phyloP scores from a whole-genome alignment of 352 stramenopile species.

The Globisporangium sylvaticum region DNA sequence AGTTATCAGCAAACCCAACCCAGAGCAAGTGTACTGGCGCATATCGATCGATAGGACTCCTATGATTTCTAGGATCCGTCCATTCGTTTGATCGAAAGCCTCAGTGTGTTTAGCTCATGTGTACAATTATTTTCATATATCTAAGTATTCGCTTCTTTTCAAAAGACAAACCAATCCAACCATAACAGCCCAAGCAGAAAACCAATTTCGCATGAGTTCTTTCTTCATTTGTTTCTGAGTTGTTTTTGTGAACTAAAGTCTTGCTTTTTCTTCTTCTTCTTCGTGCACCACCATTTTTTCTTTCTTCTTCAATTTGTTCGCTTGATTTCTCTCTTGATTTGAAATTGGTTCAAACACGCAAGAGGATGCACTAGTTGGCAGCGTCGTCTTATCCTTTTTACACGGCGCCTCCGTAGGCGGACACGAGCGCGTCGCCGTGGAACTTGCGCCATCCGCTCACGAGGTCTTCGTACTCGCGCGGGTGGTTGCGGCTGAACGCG shows the following conservation, averaged over 20 bases:
- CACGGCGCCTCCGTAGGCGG: conserved; percentile 63
- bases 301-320: background rate
- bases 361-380: too few species aligned
- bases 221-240: background rate
- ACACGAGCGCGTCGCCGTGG: conserved; percentile 65
- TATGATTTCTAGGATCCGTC: background rate
- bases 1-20: background rate
- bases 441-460: conserved; percentile 80
- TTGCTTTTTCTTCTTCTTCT: background rate
- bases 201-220: conserved; percentile 5
- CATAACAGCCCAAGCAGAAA: background rate
- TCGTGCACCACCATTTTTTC: background rate
- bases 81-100: background rate
- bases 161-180: background rate
- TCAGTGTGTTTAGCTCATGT: background rate
- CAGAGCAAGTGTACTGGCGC: background rate
- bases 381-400: too few species aligned
- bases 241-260: background rate
- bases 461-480: conserved; percentile 73
- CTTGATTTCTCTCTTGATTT: background rate
- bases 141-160: background rate
- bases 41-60: background rate
- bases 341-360: conserved; percentile 2
- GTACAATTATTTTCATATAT: conserved; percentile 6
- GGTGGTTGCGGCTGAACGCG: conserved; percentile 80